Evolutionary conservation across 306 rosid species (phyloP), one percentile per base, ranked within the genome.

Genomic region (Geum urbanum): DNA sequence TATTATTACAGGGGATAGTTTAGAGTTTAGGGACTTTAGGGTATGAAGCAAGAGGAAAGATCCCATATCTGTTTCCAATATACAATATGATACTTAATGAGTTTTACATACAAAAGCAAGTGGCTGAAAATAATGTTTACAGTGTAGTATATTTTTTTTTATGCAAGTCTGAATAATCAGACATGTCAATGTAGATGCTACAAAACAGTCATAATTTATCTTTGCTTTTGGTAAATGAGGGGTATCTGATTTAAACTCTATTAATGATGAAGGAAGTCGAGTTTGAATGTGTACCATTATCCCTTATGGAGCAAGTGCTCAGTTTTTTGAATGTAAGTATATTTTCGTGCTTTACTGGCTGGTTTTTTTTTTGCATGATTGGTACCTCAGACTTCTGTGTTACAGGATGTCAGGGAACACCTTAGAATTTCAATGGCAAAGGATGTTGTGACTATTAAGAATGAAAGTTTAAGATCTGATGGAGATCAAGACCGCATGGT

Each of bases 221-320:
- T 50, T 53, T 32, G 44, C 9, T 50, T 27, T 3, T 22, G 58
- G 58, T 16, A 66, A 27, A 15, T 16, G 15, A 62, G 35, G 32
- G 67, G 16, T 71, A 27, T 66, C 82, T 48, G 84, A 69, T 63
- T 47, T 20, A 56, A 5, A 18, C 15, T 4, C 71, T 64, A 41
- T 52, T 54, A 1, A 70, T 51, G 3, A 32, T 70, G 18, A 75
- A 90, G 98, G 98, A 85, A 58, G 81, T 84, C 10, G 90, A 85
- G 81, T 92, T 92, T 78, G 98, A 92, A 83, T 90, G 97, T 54
- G 98, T 86, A 65, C 90, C 96, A 72, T 81, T 82, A 67, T 90
- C 94, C 67, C 92, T 92, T 65, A 75, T 90, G 96, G 98, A 92
- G 74, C 91, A 86, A 73, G 89, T 90, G 57, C 83, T 88, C 69